Base-by-base conservation (phyloP, 805 yeast species). In the Groenewaldozyma tartarivorans region DNA sequence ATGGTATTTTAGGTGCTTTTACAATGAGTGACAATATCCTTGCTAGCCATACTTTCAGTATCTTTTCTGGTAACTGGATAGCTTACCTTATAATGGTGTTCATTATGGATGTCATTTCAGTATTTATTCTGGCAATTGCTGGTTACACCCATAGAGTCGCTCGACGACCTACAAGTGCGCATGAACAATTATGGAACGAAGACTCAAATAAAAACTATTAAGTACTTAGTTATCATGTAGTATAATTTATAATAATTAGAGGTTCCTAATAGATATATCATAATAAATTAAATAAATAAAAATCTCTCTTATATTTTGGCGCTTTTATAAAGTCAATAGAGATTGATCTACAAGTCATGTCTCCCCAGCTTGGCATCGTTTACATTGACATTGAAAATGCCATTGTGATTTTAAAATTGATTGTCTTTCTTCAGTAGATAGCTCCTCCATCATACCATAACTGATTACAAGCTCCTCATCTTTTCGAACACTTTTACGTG, bases 91-190 rank as follows among this genome's bases (percentile, higher is more conserved):
- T 3, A 86, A 84, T 60, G 76, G 81, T 15, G 77, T 88, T 5
- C 63, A 81, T 11, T 90, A 94, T 19, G 94, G 94, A 7, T 92
- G 92, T 11, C 79, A 75, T 54, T 79, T 85, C 9, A 88, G 81
- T 57, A 57, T 20, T 39, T 19, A 38, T 46, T 6, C 40, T 32
- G 32, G n/a, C 40, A 21, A 22, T 44, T 20, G 44, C 40, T 5
- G 49, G 49, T 3, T 36, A 26, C 29, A 3, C 11, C 7, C 29
- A 24, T 24, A 24, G 29, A 24, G 11, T 7, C 11, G 29, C 29
- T 7, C 7, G 29, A 24, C 29, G 7, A 24, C 29, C 29, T 13
- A 24, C 29, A 24, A 24, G 29, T 7, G 29, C 13, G 29, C n/a
- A n/a, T n/a, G n/a, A n/a, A n/a, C n/a, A n/a, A n/a, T n/a, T n/a